A percentile compares a stretch with the other conserved stretches of the same genome.
Evolutionary conservation across 2,329 filamentous ascomycete genomes (phyloP).

Genomic region (Fusarium beomiforme): DNA sequence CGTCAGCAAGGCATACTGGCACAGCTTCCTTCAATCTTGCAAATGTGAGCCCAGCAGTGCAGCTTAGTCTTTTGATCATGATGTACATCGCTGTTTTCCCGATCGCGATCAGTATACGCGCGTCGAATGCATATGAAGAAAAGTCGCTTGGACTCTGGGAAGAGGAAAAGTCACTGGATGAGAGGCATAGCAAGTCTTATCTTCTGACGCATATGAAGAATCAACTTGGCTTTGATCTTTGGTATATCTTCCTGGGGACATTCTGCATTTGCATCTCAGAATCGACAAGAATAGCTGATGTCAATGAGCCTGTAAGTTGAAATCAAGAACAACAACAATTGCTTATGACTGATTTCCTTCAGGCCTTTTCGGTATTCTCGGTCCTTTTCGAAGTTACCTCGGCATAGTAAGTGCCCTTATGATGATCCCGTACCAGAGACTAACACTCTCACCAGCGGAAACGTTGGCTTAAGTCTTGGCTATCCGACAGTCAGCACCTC

Average conservation of each 20-base stretch:
- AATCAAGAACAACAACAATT: fast-evolving
- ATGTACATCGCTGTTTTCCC: slow-evolving; percentile 72
- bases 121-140: slow-evolving; percentile 70
- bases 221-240: slow-evolving; percentile 52
- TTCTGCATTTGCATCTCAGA: slow-evolving; percentile 48
- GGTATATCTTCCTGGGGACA: slow-evolving; percentile 52
- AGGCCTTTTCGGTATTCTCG: slow-evolving; percentile 45
- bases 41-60: slow-evolving; percentile 61
- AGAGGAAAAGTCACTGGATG: slow-evolving; percentile 23
- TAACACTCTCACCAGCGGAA: slow-evolving; percentile 36
- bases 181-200: slow-evolving; percentile 41
- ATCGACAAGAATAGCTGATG: slow-evolving; percentile 30
- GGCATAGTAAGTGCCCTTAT: slow-evolving; percentile 40
- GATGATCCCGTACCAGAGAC: fast-evolving
- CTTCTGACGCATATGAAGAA: slow-evolving; percentile 48
- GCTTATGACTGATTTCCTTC: fast-evolving
- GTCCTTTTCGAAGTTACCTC: slow-evolving; percentile 47
- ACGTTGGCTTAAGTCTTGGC: slow-evolving; percentile 48
- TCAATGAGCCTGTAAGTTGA: slow-evolving; percentile 31
- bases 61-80: slow-evolving; percentile 69
- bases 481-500: slow-evolving; percentile 43
- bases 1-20: slow-evolving; percentile 57
- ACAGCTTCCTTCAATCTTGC: slow-evolving; percentile 61
- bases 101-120: slow-evolving; percentile 68
- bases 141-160: slow-evolving; percentile 68